Conservation (phyloP, 352 stramenopile genomes). For the Phytophthora meadii region DNA sequence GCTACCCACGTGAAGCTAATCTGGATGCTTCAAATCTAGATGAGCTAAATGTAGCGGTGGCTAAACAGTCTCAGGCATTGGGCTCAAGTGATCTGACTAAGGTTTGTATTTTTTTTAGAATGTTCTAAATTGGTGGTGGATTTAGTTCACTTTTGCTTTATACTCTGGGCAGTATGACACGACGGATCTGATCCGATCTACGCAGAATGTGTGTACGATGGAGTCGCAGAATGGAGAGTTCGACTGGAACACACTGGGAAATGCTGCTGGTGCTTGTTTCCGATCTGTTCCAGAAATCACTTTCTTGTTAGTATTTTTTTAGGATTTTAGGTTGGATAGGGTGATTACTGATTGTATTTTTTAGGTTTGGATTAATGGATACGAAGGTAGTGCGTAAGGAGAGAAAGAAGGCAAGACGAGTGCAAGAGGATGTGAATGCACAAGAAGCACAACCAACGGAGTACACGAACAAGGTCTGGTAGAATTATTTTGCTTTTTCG, state of each 20-base stretch:
- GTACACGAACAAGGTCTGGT: slow-evolving; percentile 73
- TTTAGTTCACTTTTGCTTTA: neutral
- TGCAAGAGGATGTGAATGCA: slow-evolving; percentile 54
- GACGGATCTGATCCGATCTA: slow-evolving; percentile 64
- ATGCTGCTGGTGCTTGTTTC: slow-evolving; percentile 74
- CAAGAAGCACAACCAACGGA: slow-evolving; percentile 69
- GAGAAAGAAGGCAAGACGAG: slow-evolving; percentile 54
- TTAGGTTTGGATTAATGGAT: slow-evolving; percentile 77
- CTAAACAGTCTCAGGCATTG: slow-evolving; percentile 77
- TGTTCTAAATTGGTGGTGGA: neutral
- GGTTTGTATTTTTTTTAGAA: slow-evolving; percentile 15
- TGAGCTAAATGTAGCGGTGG: slow-evolving; percentile 78
- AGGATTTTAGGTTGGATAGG: neutral
- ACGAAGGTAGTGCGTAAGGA: slow-evolving; percentile 81
- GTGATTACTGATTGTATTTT: slow-evolving; percentile 8
- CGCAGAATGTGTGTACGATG: slow-evolving; percentile 45
- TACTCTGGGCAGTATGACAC: slow-evolving; percentile 57
- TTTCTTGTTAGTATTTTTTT: slow-evolving; percentile 56
- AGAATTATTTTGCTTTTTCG: neutral
- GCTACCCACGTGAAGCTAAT: slow-evolving; percentile 84
- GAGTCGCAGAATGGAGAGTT: slow-evolving; percentile 51
- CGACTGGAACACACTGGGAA: slow-evolving; percentile 72
- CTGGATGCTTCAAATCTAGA: slow-evolving; percentile 84
- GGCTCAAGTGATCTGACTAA: slow-evolving; percentile 81
- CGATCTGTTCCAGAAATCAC: slow-evolving; percentile 71